Conservation (phyloP, 78 protist genomes). For the Dictyostelium purpureum region DNA sequence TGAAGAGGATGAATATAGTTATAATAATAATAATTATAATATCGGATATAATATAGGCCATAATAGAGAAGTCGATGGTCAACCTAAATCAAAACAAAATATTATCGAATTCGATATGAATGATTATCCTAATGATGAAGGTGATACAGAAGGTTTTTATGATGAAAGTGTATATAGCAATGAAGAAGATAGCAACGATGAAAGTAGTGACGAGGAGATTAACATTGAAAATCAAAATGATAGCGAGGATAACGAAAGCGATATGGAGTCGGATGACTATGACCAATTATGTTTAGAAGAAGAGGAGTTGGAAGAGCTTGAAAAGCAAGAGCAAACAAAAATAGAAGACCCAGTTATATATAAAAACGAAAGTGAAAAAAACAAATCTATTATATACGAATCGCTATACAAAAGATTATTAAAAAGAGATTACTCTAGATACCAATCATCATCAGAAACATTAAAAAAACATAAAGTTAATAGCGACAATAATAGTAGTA, state of each 20-base stretch:
- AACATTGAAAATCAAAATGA: background rate
- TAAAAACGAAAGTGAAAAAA: background rate
- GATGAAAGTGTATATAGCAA: too few species aligned
- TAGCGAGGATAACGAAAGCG: background rate
- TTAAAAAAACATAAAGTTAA: background rate
- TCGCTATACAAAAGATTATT: conserved; percentile 8
- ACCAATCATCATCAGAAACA: background rate
- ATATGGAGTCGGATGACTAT: background rate
- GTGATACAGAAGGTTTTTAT: too few species aligned
- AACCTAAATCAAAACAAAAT: background rate
- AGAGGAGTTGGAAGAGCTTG: background rate
- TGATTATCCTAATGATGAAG: too few species aligned
- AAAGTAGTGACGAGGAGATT: too few species aligned
- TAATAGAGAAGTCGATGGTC: too few species aligned
- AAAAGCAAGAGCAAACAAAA: too few species aligned
- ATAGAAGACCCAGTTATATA: background rate
- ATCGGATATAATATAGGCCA: background rate
- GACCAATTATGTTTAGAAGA: background rate
- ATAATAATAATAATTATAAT: background rate
- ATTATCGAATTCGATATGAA: too few species aligned
- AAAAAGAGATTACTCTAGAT: conserved; percentile 11
- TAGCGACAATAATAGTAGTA: background rate
- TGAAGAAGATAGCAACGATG: background rate
- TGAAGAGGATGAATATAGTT: too few species aligned
- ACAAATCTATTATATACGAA: background rate